These are phyloP conservation scores for Euphorbia celastroides DNA, from an alignment of 441 rosid genomes.

Conservation along the genomic window DNA sequence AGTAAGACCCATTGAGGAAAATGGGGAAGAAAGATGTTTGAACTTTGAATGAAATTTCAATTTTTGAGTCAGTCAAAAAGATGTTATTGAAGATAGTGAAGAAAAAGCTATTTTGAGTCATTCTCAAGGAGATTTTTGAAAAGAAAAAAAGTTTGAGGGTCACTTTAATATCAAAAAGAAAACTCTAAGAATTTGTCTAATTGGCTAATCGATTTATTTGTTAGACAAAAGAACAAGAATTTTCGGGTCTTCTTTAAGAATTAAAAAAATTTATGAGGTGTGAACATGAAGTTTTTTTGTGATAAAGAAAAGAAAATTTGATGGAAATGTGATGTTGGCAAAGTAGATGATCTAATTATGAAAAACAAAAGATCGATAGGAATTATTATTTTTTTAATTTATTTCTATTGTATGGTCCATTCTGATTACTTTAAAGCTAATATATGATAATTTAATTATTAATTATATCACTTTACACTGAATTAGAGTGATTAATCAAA, in stretches of 20 bases:
- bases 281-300: constrained; percentile 28
- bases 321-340: constrained; percentile 31
- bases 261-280: constrained; percentile 5
- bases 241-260: neutral
- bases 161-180: constrained; percentile 37
- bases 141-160: constrained; percentile 28
- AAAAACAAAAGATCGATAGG: constrained; percentile 18
- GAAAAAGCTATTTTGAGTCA: constrained; percentile 22
- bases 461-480: neutral
- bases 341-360: constrained; percentile 32
- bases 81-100: constrained; percentile 30
- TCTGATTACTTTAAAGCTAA: neutral
- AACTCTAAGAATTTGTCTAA: constrained; percentile 30
- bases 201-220: constrained; percentile 24
- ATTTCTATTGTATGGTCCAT: constrained; percentile 12
- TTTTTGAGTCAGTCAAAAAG: constrained; percentile 35
- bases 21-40: constrained; percentile 26
- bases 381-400: neutral
- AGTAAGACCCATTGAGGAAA: constrained; percentile 18
- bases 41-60: constrained; percentile 17
- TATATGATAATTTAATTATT: too few species aligned
- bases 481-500: neutral
- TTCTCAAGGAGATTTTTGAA: constrained; percentile 20
- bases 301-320: constrained; percentile 25
- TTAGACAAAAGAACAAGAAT: neutral